These are phyloP conservation scores for Salvia hispanica DNA, from an alignment of 257 asterid species.

Conservation along the genomic window DNA sequence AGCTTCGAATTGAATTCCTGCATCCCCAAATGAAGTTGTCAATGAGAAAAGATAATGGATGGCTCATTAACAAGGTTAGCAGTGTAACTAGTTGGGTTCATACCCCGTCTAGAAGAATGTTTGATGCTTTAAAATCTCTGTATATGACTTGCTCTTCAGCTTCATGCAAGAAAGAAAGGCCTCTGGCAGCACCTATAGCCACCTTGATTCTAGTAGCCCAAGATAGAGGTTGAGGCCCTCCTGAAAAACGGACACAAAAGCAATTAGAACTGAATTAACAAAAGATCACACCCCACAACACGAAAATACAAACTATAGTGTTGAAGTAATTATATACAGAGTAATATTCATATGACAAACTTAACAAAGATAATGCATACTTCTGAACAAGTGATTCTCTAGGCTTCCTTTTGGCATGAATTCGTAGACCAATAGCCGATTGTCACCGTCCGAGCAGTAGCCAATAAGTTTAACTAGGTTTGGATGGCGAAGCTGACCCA, in stretches of 20 bases:
- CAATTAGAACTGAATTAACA: not conserved
- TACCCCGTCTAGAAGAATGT: slow-evolving; percentile 89
- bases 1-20: slow-evolving; percentile 91
- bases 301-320: not conserved
- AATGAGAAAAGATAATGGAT: not conserved
- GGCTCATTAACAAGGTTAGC: not conserved
- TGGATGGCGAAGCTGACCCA: slow-evolving; percentile 91
- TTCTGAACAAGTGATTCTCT: slow-evolving; percentile 90
- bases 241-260: slow-evolving; percentile 43
- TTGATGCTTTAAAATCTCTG: slow-evolving; percentile 89
- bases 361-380: slow-evolving; percentile 43
- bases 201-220: slow-evolving; percentile 95
- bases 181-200: slow-evolving; percentile 89
- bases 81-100: slow-evolving; percentile 4
- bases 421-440: slow-evolving; percentile 87
- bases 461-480: slow-evolving; percentile 94
- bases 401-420: slow-evolving; percentile 98
- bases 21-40: slow-evolving; percentile 17
- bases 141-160: slow-evolving; percentile 84
- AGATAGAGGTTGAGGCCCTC: slow-evolving; percentile 79
- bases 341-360: not conserved
- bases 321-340: not conserved
- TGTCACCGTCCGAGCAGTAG: slow-evolving; percentile 85
- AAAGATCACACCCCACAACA: not conserved
- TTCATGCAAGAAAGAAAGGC: slow-evolving; percentile 87